Evolutionary conservation across 306 rosid genomes (phyloP).

Genomic region (Casuarina cunninghamiana): DNA sequence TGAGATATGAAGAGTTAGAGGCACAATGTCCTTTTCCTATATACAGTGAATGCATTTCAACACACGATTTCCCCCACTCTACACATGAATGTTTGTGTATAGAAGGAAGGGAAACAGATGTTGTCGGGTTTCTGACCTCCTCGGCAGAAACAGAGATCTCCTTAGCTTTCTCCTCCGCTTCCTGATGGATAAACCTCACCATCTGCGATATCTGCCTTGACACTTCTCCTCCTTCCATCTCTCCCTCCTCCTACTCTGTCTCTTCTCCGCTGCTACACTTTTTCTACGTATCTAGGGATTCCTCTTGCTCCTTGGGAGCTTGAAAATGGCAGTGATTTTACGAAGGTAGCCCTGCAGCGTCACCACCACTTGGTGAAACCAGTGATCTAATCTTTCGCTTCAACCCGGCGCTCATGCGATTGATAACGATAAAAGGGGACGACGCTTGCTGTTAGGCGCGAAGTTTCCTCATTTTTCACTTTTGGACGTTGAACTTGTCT

Average conservation of each 20-base stretch:
- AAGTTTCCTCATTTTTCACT: constrained; percentile 12
- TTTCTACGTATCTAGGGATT: no score
- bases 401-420: not conserved
- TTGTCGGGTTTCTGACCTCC: constrained; percentile 36
- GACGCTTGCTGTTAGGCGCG: not conserved
- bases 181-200: constrained; percentile 78
- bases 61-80: no score
- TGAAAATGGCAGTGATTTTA: not conserved
- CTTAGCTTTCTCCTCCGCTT: constrained; percentile 76
- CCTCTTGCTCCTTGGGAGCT: not conserved
- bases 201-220: constrained; percentile 78
- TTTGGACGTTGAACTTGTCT: constrained; percentile 15
- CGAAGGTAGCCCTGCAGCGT: not conserved
- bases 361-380: no score
- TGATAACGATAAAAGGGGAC: not conserved
- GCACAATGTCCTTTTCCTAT: no score
- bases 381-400: no score
- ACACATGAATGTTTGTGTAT: not conserved
- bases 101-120: not conserved
- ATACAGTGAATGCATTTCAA: no score
- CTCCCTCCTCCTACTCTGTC: not conserved
- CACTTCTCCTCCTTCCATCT: constrained; percentile 68
- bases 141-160: constrained; percentile 69
- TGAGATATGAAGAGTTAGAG: no score
- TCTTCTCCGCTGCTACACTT: not conserved